A percentile compares a stretch with the other conserved stretches of the same genome.
Conservation (phyloP, 2,329 filamentous ascomycete species). For the Talaromyces rugulosus region DNA sequence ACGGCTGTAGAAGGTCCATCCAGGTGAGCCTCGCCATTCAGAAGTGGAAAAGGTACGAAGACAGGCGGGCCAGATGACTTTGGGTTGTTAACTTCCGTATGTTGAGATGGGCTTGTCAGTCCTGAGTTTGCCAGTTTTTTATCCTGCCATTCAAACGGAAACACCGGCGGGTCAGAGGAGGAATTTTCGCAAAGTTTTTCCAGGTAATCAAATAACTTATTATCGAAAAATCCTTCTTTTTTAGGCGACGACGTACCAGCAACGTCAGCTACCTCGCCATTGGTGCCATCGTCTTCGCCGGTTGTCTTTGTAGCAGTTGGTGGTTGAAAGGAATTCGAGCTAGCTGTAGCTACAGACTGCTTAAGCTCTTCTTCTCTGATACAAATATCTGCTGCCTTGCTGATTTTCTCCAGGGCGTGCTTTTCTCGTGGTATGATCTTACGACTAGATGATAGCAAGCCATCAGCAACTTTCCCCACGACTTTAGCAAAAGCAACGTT, state of each 20-base stretch:
- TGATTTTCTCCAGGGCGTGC: slow-evolving; percentile 49
- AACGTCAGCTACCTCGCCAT: neutral
- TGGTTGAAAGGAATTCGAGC: neutral
- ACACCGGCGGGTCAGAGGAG: neutral
- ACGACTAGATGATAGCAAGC: neutral
- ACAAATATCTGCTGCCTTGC: slow-evolving; percentile 50
- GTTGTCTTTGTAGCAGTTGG: neutral
- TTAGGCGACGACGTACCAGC: neutral
- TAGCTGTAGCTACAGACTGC: neutral
- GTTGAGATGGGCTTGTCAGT: neutral
- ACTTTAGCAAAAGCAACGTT: neutral
- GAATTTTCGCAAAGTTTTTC: slow-evolving; percentile 2
- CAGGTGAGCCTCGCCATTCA: neutral
- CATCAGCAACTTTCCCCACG: neutral
- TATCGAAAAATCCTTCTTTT: neutral
- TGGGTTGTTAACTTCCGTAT: neutral
- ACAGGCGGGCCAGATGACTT: neutral
- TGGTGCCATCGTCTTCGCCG: neutral
- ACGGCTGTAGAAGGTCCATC: neutral
- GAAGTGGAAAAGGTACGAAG: neutral
- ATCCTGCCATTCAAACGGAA: slow-evolving; percentile 3
- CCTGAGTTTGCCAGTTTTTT: neutral
- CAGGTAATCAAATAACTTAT: neutral
- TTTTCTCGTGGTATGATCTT: neutral
- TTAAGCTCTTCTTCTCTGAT: slow-evolving; percentile 29